These are phyloP conservation scores for Termitomyces sp. DNA, from an alignment of 768 basidiomycete species.

Conservation along the genomic window DNA sequence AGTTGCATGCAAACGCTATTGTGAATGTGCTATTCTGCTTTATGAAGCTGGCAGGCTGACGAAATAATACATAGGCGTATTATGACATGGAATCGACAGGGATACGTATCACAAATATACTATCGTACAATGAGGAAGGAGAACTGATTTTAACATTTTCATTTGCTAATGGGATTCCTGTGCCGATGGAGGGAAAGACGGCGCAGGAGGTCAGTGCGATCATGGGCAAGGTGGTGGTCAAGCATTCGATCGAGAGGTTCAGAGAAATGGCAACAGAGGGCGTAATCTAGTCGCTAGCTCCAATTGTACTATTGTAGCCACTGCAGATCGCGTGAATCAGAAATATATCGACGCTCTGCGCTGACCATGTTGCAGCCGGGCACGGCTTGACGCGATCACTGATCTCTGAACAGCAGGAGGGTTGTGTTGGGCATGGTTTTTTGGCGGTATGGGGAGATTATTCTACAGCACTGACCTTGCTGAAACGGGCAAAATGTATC, in stretches of 20 bases:
- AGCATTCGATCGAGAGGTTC: conserved; percentile 23
- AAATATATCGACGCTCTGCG: too few relatives aligned
- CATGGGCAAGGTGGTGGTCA: conserved; percentile 22
- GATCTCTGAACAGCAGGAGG: too few relatives aligned
- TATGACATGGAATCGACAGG: conserved; percentile 20
- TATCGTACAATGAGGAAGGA: conserved; percentile 25
- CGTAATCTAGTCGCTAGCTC: conserved; percentile 5
- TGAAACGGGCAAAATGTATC: too few relatives aligned
- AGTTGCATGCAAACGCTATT: conserved; percentile 23
- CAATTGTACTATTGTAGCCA: too few relatives aligned
- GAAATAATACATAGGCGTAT: conserved; percentile 22
- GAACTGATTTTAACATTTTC: conserved; percentile 26
- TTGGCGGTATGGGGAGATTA: too few relatives aligned
- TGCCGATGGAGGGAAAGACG: neutral
- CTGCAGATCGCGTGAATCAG: too few relatives aligned
- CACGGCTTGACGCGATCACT: too few relatives aligned
- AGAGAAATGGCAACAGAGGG: conserved; percentile 23
- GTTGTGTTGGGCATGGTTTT: too few relatives aligned
- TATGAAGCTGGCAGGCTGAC: neutral
- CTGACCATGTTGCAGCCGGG: too few relatives aligned
- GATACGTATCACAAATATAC: conserved; percentile 23
- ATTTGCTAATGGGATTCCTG: conserved; percentile 29
- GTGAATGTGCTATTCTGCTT: conserved; percentile 11
- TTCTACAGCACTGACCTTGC: too few relatives aligned
- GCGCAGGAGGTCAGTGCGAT: conserved; percentile 19